These are phyloP conservation scores for Brassica rapa DNA, from an alignment of 345 rosid genomes.

Conservation along the genomic window DNA sequence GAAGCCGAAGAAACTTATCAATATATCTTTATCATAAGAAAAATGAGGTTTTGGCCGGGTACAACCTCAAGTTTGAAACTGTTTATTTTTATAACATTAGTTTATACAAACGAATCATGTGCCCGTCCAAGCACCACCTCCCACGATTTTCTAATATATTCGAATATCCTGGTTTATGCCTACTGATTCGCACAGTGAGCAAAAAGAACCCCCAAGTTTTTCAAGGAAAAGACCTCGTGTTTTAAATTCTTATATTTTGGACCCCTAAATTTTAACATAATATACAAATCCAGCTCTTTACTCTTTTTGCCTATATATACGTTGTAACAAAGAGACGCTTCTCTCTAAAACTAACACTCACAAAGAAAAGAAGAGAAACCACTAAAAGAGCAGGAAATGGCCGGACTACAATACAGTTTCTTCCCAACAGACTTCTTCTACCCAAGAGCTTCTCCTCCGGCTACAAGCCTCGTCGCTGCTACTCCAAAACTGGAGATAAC, in stretches of 20 bases:
- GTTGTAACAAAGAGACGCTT: background rate
- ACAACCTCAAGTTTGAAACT: background rate
- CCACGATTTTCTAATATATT: slow-evolving; percentile 4
- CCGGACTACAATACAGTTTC: slow-evolving; percentile 54
- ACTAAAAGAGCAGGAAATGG: slow-evolving; percentile 33
- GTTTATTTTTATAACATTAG: background rate
- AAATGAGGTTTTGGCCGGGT: background rate
- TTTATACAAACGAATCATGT: background rate
- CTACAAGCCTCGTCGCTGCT: slow-evolving; percentile 11
- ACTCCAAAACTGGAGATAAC: slow-evolving; percentile 6
- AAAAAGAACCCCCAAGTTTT: background rate
- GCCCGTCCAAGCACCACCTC: slow-evolving; percentile 12
- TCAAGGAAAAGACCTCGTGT: background rate
- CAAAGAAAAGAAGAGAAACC: background rate
- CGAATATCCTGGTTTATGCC: slow-evolving; percentile 26
- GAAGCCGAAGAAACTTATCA: no score
- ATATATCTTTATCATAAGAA: background rate
- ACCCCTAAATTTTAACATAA: background rate
- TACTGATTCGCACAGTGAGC: slow-evolving; percentile 9
- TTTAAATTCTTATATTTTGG: background rate
- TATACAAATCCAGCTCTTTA: slow-evolving; percentile 12
- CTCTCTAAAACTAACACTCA: slow-evolving; percentile 6
- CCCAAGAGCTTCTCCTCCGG: slow-evolving; percentile 47
- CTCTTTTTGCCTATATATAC: slow-evolving; percentile 27
- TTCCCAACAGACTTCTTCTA: slow-evolving; percentile 60